These are phyloP conservation scores for Blastobotrys attinorum DNA, from an alignment of 805 yeast genomes.

Conservation along the genomic window DNA sequence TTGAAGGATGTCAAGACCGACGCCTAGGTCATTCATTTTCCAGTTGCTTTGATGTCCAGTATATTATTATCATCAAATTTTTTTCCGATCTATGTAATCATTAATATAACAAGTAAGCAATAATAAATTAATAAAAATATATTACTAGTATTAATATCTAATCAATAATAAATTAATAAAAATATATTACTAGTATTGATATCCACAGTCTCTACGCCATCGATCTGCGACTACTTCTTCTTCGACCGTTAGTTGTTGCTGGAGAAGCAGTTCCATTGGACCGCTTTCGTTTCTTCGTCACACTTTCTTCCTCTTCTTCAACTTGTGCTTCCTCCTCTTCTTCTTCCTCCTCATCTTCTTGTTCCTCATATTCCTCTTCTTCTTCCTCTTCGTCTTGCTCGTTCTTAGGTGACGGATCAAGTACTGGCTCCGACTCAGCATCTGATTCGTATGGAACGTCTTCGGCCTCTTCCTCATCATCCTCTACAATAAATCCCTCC, in stretches of 20 bases:
- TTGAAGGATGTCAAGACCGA: constrained; percentile 30
- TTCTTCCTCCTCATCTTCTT: constrained; percentile 2
- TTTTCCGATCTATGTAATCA: background rate
- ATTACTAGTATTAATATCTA: too few relatives aligned
- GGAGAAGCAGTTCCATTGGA: too few relatives aligned
- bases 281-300: background rate
- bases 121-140: background rate
- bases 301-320: constrained; percentile 2
- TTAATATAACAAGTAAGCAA: background rate
- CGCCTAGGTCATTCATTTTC: too few relatives aligned
- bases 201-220: background rate
- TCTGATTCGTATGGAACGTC: background rate
- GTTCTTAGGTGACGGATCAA: background rate
- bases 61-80: background rate
- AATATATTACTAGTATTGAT: too few relatives aligned
- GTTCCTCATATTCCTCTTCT: background rate
- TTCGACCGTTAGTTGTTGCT: too few relatives aligned
- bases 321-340: background rate
- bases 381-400: constrained; percentile 2
- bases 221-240: too few relatives aligned
- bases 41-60: too few relatives aligned
- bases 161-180: too few relatives aligned
- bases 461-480: constrained; percentile 8
- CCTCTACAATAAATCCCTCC: constrained; percentile 8
- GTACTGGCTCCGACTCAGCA: background rate